Conservation (phyloP, 2,329 filamentous ascomycete genomes). For the Tothia fuscella region DNA sequence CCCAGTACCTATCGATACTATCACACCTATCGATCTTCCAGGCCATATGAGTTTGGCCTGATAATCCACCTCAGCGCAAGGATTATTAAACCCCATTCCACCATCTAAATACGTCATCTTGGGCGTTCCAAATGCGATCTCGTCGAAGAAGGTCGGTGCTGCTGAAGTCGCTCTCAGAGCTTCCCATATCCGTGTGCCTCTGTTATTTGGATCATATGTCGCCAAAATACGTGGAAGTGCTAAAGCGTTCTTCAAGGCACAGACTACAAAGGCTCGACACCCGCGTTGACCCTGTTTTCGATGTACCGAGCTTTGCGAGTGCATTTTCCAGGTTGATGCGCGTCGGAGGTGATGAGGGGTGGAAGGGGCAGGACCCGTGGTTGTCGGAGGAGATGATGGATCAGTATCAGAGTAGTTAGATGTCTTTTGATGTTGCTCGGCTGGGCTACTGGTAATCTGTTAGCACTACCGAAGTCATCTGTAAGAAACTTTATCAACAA, state of each 20-base stretch:
- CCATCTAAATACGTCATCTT: conserved; percentile 19
- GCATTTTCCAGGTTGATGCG: conserved; percentile 24
- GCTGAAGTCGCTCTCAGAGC: conserved; percentile 23
- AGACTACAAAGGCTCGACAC: conserved; percentile 28
- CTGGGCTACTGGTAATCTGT: no score
- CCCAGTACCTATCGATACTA: conserved; percentile 22
- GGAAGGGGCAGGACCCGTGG: no score
- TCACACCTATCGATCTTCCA: conserved; percentile 18
- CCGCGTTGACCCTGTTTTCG: conserved; percentile 21
- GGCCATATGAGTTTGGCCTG: conserved; percentile 22
- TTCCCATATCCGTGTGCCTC: conserved; percentile 21
- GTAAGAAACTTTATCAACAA: no score
- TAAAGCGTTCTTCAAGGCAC: conserved; percentile 26
- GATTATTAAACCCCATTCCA: conserved; percentile 21
- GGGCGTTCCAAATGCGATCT: conserved; percentile 17
- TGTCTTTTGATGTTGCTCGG: no score
- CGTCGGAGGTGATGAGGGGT: no score
- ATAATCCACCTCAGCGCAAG: conserved; percentile 17
- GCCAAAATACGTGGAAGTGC: conserved; percentile 25
- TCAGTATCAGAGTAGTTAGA: no score
- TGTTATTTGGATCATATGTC: conserved; percentile 29
- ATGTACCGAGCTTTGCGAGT: conserved; percentile 23
- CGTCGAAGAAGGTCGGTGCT: conserved; percentile 21
- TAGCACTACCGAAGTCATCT: no score
- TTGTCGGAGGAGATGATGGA: no score